These are phyloP conservation scores for Firmiana major DNA, from an alignment of 345 rosid genomes.

Conservation along the genomic window DNA sequence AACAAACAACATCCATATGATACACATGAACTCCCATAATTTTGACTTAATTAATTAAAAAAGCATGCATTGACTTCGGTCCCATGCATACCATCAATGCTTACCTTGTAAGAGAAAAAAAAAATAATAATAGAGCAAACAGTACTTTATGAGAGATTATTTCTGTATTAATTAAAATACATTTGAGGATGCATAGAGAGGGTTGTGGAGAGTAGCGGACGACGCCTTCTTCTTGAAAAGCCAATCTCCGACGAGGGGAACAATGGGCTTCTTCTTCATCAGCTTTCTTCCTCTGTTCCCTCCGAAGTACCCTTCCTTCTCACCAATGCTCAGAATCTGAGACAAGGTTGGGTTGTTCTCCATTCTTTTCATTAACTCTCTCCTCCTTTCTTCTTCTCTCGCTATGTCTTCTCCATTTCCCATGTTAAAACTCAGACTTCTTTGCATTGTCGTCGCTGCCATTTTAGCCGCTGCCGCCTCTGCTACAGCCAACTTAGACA, in stretches of 20 bases:
- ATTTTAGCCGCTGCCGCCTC: conserved; percentile 55
- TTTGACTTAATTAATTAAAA: background rate
- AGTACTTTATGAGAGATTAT: background rate
- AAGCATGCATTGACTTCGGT: background rate
- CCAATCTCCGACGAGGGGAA: conserved; percentile 71
- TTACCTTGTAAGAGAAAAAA: too few species aligned
- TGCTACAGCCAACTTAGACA: conserved; percentile 65
- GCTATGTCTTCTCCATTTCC: conserved; percentile 18
- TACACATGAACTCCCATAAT: background rate
- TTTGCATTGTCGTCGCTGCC: conserved; percentile 20
- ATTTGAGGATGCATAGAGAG: background rate
- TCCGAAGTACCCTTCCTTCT: conserved; percentile 21
- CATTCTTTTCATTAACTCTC: conserved; percentile 40
- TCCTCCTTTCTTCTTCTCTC: conserved; percentile 40
- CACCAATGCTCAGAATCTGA: conserved; percentile 55
- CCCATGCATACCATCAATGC: too few species aligned
- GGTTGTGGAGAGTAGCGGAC: background rate
- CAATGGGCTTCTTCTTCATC: conserved; percentile 75
- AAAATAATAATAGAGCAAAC: too few species aligned
- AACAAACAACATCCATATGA: background rate
- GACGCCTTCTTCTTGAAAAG: conserved; percentile 51
- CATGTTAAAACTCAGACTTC: conserved; percentile 15
- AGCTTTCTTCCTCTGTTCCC: conserved; percentile 27
- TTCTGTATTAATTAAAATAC: conserved; percentile 23
- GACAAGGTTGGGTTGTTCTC: conserved; percentile 49